Base-by-base conservation (phyloP, 108 stramenopile genomes). In the Craspedostauros australis region DNA sequence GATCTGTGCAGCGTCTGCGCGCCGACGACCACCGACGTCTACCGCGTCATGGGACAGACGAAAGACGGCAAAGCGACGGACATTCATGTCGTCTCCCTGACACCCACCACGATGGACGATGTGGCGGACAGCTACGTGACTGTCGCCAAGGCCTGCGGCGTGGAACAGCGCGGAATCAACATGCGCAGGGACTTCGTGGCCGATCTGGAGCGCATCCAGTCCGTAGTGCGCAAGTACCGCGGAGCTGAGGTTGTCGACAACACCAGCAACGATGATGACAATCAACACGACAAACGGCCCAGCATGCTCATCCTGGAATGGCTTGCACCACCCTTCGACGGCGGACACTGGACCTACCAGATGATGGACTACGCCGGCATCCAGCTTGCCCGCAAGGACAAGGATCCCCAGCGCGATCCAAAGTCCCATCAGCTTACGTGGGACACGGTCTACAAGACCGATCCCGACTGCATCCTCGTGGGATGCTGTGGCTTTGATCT, bases 401-500 rank as follows among this genome's bases (percentile, higher is more conserved):
- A 58, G 28, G 18, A 29, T 38, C 23, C 30, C 28, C 62, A 52
- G 50, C 41, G 43, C 29, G 8, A 15, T 22, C 23, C 36, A 22
- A 82, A 88, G 57, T 87, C 88, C 18, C 38, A 56, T 5, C 59
- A 59, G 15, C 61, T 91, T 34, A 29, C 66, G 1, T 75, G 80
- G 87, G 49, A 83, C 4, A 60, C 78, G 21, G 50, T 96, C 3
- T 45, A 55, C 14, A 62, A 57, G 6, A 60, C 66, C 5, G 79
- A 91, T 62, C 87, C 95, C 0, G 93, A 96, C 58, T 64, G 83
- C 18, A 68, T 96, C 26, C 33, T 96, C 3, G 75, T 94, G 6
- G 91, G 75, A 5, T 89, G 90, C 39, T 96, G 95, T 55, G 95
- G 95, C 7, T 92, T 96, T 61, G 83, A 91, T 73, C 50, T 91